phyloP scores from a whole-genome alignment of 2,329 filamentous ascomycete genomes.

The Exophiala sp. region DNA sequence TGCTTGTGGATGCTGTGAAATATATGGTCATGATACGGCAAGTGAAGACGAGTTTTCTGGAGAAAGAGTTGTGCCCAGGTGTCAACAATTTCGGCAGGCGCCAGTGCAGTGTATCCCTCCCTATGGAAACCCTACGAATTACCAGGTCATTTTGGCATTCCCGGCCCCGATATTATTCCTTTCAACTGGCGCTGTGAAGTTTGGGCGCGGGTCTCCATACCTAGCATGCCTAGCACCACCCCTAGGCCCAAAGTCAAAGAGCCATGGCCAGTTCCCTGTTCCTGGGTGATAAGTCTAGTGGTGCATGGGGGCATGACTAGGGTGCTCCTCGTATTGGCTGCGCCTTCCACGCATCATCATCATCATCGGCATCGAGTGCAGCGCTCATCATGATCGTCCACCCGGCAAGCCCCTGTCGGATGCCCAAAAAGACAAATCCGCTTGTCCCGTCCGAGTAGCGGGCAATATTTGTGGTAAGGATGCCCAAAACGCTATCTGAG shows the following conservation, averaged over 20 bases:
- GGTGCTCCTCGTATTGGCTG: no score
- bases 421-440: not conserved
- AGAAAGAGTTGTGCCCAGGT: not conserved
- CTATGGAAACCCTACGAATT: no score
- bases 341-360: no score
- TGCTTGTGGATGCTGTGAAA: no score
- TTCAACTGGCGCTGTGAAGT: not conserved
- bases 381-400: conserved; percentile 2
- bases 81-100: not conserved
- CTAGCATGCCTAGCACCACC: not conserved
- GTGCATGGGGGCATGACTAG: not conserved
- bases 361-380: not conserved
- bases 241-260: not conserved
- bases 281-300: not conserved
- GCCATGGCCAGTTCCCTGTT: not conserved
- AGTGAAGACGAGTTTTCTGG: not conserved
- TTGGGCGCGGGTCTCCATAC: not conserved
- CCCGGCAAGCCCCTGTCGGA: not conserved
- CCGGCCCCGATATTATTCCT: no score
- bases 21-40: not conserved
- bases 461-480: not conserved
- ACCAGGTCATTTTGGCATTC: no score
- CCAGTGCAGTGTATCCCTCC: not conserved
- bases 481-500: conserved; percentile 3
- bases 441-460: not conserved